phyloP scores from a whole-genome alignment of 2,329 filamentous ascomycete species.

The Epichloe brachyelytri region DNA sequence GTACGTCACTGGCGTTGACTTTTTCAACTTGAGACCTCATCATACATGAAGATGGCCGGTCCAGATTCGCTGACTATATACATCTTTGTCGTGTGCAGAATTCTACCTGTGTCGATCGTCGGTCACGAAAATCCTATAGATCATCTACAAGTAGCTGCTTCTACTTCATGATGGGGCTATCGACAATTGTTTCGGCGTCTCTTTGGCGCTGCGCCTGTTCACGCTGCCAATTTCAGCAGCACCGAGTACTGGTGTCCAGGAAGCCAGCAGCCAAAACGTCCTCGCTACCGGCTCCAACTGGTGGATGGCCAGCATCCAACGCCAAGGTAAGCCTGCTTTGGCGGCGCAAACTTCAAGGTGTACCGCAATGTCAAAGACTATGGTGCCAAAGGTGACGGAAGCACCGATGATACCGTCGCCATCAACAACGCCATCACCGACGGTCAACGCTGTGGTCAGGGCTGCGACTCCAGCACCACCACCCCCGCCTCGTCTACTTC shows the following conservation, averaged over 20 bases:
- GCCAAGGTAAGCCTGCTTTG: constrained; percentile 53
- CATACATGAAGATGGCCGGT: neutral
- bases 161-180: constrained; percentile 31
- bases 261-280: constrained; percentile 7
- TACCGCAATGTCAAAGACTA: constrained; percentile 69
- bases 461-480: constrained; percentile 75
- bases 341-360: constrained; percentile 45
- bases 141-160: constrained; percentile 15
- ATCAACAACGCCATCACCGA: constrained; percentile 74
- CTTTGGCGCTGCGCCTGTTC: constrained; percentile 32
- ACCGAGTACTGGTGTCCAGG: constrained; percentile 10
- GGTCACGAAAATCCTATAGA: neutral
- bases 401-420: constrained; percentile 72
- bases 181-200: constrained; percentile 27
- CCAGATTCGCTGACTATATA: neutral
- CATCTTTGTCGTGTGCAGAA: neutral
- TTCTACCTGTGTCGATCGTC: neutral
- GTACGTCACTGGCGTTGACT: neutral
- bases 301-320: constrained; percentile 60
- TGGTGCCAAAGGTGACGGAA: constrained; percentile 54
- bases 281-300: constrained; percentile 34
- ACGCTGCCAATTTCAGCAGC: constrained; percentile 21
- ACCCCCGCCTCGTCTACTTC: constrained; percentile 86
- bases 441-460: constrained; percentile 66
- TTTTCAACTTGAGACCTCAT: neutral